A percentile compares a stretch with the other conserved stretches of the same genome.
Evolutionary conservation across 2,329 filamentous ascomycete species (phyloP).

Genomic region (Tolypocladium tropicale): DNA sequence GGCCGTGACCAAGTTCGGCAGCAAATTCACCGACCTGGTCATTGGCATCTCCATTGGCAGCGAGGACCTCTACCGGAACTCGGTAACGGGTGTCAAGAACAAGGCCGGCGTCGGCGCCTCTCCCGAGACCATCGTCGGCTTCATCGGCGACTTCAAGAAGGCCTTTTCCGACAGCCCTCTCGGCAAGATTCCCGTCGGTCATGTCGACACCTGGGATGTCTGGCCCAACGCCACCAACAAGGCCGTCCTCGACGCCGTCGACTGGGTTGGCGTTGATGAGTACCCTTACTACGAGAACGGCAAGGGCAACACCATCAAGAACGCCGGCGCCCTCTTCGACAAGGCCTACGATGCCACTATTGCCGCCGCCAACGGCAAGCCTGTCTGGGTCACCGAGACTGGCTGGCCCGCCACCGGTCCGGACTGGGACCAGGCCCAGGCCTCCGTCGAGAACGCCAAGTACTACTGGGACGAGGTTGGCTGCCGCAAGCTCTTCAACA

Average conservation of each 20-base stretch:
- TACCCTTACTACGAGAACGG: conserved; percentile 56
- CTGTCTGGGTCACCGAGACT: conserved; percentile 54
- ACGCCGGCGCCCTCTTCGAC: conserved; percentile 45
- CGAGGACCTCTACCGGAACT: conserved; percentile 57
- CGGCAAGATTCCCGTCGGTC: conserved; percentile 43
- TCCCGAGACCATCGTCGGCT: conserved; percentile 49
- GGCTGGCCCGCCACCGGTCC: conserved; percentile 52
- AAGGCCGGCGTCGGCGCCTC: conserved; percentile 49
- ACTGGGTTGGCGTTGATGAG: conserved; percentile 56
- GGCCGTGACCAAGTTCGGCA: conserved; percentile 44
- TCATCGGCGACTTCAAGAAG: conserved; percentile 54
- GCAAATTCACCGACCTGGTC: conserved; percentile 42
- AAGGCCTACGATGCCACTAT: conserved; percentile 32
- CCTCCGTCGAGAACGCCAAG: conserved; percentile 48
- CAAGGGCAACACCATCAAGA: conserved; percentile 44
- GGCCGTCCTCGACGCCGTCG: conserved; percentile 48
- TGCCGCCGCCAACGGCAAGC: conserved; percentile 38
- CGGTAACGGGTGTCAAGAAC: conserved; percentile 51
- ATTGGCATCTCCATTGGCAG: conserved; percentile 56
- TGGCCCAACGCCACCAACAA: conserved; percentile 51
- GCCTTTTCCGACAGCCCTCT: conserved; percentile 39
- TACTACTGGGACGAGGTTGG: conserved; percentile 53
- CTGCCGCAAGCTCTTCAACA: conserved; percentile 47
- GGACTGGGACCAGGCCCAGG: conserved; percentile 41
- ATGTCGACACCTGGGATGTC: conserved; percentile 59